Percentiles rank a stretch among this genome's conserved stretches.
Evolutionary conservation across 805 yeast species (phyloP).

Genomic region (Kazachstania viticola): DNA sequence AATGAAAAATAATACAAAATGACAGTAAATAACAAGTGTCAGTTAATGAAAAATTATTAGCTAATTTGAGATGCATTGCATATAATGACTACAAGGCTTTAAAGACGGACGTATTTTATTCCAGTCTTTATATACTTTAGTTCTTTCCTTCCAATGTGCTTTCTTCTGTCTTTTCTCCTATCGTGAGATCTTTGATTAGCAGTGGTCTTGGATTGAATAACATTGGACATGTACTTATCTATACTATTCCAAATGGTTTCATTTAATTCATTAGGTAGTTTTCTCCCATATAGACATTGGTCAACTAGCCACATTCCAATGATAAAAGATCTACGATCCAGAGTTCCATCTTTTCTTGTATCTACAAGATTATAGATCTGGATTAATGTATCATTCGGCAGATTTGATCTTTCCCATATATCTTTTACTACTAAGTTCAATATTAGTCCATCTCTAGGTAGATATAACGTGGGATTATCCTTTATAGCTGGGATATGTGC

Average conservation of each 20-base stretch:
- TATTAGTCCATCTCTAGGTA: conserved; percentile 27
- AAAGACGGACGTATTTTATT: conserved; percentile 19
- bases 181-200: conserved; percentile 9
- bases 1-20: too few species aligned
- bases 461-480: conserved; percentile 4
- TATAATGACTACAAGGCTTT: too few species aligned
- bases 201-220: conserved; percentile 4
- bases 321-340: conserved; percentile 70
- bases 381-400: conserved; percentile 51
- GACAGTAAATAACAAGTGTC: too few species aligned
- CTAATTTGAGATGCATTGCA: too few species aligned
- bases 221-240: conserved; percentile 16
- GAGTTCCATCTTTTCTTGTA: conserved; percentile 54
- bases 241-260: conserved; percentile 76
- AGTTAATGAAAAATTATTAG: too few species aligned
- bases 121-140: conserved; percentile 21
- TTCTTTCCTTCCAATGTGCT: conserved; percentile 14
- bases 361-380: conserved; percentile 68
- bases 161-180: conserved; percentile 13
- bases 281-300: conserved; percentile 88
- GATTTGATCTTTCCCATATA: conserved; percentile 69
- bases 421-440: conserved; percentile 50
- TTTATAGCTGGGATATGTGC: too few species aligned
- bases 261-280: conserved; percentile 62
- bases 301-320: conserved; percentile 99